Evolutionary conservation across 2,329 filamentous ascomycete genomes (phyloP), one percentile per base, ranked within the genome.

Genomic region (Rhynchosporium graminicola): DNA sequence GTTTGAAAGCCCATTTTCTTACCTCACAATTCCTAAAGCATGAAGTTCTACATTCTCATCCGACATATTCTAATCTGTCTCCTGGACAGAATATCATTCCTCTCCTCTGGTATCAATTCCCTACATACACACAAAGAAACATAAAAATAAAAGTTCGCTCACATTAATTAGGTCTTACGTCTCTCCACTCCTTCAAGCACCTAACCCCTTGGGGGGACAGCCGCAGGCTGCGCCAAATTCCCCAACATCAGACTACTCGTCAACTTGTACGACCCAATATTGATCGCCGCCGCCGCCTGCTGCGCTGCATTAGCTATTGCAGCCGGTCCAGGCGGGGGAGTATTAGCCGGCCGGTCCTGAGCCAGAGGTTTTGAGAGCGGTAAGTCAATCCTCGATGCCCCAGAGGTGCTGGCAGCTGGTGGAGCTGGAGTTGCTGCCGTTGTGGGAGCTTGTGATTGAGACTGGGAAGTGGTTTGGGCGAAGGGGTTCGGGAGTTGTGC

Each of bases 251-350:
- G 60, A 57, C 61, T 68, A 51, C 70, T 73, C 9, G 65, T 59
- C 31, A 74, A 65, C 6, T 66, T 67, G 63, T 73, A 71, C 4
- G 69, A 70, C 42, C 60, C 66, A 57, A 74, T 74, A 56, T 74
- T 63, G 38, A 74, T 69, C 10, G 57, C 52, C 13, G 61, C 51
- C 8, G 57, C 29, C 7, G 45, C 56, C 12, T 42, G 47, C 12
- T 42, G 47, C 4, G 43, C 36, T 8, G 61, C 47, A 52, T 51
- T 52, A 3, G 48, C 36, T 10, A 7, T 15, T 5, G 51, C 59
- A 13, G 43, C 40, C 1, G 20, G 57, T 38, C 26, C 51, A 2
- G 46, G n/a, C 4, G 52, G 20, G 20, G 20, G 20, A 20, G 20
- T 40, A 6, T 6, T 42, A 12, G 29, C 47, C 8, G 43, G 51